These are phyloP conservation scores for Hippophae gyantsensis DNA, from an alignment of 306 rosid genomes.

Conservation along the genomic window DNA sequence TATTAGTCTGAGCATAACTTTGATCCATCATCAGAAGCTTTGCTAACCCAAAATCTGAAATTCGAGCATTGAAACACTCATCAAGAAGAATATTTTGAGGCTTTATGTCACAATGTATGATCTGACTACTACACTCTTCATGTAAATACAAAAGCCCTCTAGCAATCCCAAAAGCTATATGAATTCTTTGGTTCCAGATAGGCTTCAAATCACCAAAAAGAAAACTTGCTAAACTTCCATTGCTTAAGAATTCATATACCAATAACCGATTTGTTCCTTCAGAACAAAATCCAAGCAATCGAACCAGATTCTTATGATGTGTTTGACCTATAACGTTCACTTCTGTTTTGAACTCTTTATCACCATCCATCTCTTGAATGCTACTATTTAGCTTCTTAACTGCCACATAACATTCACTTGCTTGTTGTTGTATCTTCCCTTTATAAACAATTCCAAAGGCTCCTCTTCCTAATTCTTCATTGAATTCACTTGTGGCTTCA, in stretches of 20 bases:
- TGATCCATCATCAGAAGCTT: conserved; percentile 33
- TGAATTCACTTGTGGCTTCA: neutral
- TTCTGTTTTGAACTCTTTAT: conserved; percentile 24
- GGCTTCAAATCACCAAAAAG: conserved; percentile 20
- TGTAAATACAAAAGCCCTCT: conserved; percentile 31
- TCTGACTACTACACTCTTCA: conserved; percentile 33
- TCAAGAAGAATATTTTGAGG: conserved; percentile 44
- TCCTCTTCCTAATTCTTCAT: conserved; percentile 31
- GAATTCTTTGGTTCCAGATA: conserved; percentile 17
- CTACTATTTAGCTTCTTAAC: conserved; percentile 22
- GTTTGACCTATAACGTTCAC: conserved; percentile 20
- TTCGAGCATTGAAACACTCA: conserved; percentile 7
- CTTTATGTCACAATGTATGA: conserved; percentile 42
- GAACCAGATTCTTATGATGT: conserved; percentile 30
- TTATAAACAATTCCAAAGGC: conserved; percentile 31
- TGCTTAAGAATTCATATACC: conserved; percentile 20
- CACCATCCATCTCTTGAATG: neutral
- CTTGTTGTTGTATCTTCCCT: conserved; percentile 7
- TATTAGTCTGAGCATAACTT: conserved; percentile 25
- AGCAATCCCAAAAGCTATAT: conserved; percentile 16
- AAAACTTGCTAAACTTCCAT: conserved; percentile 21
- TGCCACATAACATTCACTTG: conserved; percentile 5
- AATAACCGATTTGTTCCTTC: conserved; percentile 11
- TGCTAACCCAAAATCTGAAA: conserved; percentile 37
- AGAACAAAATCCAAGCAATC: conserved; percentile 16